Evolutionary conservation across 148 eudicot species (phyloP), one percentile per base, ranked within the genome.

Genomic region (Spergularia bocconei): DNA sequence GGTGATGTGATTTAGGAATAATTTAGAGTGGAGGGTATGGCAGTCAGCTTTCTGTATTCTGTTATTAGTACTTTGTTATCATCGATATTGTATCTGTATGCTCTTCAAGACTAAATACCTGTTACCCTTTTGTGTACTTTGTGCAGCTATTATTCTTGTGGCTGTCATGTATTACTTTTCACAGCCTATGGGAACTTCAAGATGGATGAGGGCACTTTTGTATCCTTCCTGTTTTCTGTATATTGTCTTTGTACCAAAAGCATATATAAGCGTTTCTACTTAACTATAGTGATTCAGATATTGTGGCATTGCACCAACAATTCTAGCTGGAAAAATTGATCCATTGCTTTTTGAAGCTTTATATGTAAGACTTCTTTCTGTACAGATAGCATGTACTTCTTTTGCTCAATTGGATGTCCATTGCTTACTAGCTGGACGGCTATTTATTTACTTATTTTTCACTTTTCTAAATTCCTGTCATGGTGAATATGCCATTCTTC

Each of bases 261-360:
- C 20, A 3, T 1, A 39, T 17, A 66, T 13, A 66, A 60, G 48
- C 53, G 55, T 17, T 55, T 84, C 50, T 77, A 69, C 87, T 84
- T 47, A 87, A 62, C 84, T 67, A 47, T 72, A 36, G 15, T 69
- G 69, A 67, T 38, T 79, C 6, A 95, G 98, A 92, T 95, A 87
- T 73, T 95, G 92, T 86, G 98, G 82, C 57, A 61, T 95, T 73
- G 98, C 98, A 52, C 98, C 98, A 33, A 92, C 89, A 21, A 79
- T 95, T 63, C 80, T 95, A 76, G 96, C 97, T 63, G 98, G 98
- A 78, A 88, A 89, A 87, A 82, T 95, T 81, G 96, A 92, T 82
- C 97, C 97, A 13, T 14, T 92, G 78, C 92, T 95, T 74, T 95
- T 95, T 78, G 98, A 95, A 87, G 97, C 96, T 82, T 85, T 95